These are phyloP conservation scores for Xylaria flabelliformis DNA, from an alignment of 495 filamentous ascomycete genomes.

Conservation along the genomic window DNA sequence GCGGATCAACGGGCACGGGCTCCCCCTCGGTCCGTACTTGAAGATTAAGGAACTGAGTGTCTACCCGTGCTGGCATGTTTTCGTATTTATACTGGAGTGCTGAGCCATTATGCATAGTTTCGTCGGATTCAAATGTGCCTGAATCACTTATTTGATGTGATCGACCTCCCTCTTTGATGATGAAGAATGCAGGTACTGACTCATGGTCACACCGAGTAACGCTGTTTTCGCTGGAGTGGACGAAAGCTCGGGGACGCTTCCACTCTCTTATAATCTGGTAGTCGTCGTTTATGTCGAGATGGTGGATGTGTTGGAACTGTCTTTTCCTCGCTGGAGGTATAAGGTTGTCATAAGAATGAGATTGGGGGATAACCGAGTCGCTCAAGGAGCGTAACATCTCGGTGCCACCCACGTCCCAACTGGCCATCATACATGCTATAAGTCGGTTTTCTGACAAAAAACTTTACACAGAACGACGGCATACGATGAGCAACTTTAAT, in stretches of 20 bases:
- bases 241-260: conserved; percentile 35
- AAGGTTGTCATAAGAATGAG: conserved; percentile 30
- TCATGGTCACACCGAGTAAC: conserved; percentile 29
- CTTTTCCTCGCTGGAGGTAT: conserved; percentile 36
- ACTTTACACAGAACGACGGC: background rate
- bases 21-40: conserved; percentile 29
- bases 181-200: conserved; percentile 36
- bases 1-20: conserved; percentile 23
- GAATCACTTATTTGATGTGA: background rate
- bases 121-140: conserved; percentile 21
- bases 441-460: background rate
- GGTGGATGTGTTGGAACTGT: conserved; percentile 34
- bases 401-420: conserved; percentile 42
- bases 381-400: conserved; percentile 45
- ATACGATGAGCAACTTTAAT: background rate
- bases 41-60: conserved; percentile 28
- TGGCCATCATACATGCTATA: conserved; percentile 42
- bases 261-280: conserved; percentile 37
- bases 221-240: conserved; percentile 26
- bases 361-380: conserved; percentile 39
- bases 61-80: conserved; percentile 11
- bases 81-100: conserved; percentile 17
- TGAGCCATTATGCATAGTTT: conserved; percentile 19
- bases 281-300: conserved; percentile 33
- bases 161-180: conserved; percentile 38